These are phyloP conservation scores for Selaginella moellendorffii DNA, from an alignment of 75 land plant genomes.

Conservation along the genomic window DNA sequence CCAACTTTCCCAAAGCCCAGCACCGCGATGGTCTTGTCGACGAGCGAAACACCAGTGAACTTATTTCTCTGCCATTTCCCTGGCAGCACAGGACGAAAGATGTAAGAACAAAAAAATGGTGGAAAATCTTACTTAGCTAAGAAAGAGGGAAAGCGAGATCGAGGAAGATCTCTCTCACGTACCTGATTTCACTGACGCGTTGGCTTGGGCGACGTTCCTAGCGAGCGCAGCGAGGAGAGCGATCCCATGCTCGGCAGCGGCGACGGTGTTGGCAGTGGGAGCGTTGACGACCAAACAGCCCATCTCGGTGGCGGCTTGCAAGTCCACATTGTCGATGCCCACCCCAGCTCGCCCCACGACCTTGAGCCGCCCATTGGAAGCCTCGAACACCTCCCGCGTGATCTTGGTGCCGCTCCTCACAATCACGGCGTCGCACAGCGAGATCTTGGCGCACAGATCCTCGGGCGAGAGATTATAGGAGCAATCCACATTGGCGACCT, in stretches of 20 bases:
- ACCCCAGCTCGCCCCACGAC: slow-evolving; percentile 92
- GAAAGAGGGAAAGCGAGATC: neutral
- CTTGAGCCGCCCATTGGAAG: slow-evolving; percentile 47
- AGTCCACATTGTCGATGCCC: slow-evolving; percentile 89
- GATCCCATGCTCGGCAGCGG: slow-evolving; percentile 91
- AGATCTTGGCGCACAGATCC: neutral
- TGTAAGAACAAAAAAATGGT: too few relatives aligned
- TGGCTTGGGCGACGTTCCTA: slow-evolving; percentile 69
- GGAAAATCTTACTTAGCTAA: too few relatives aligned
- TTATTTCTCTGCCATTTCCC: slow-evolving; percentile 55
- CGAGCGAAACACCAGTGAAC: slow-evolving; percentile 49
- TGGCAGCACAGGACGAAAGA: too few relatives aligned
- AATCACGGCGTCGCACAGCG: neutral
- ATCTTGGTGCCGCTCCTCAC: neutral
- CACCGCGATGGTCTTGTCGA: slow-evolving; percentile 45
- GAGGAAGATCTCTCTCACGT: neutral
- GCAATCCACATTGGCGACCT: slow-evolving; percentile 74
- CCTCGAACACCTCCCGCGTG: slow-evolving; percentile 26
- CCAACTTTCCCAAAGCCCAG: slow-evolving; percentile 71
- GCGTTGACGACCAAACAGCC: slow-evolving; percentile 93
- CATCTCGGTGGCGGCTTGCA: slow-evolving; percentile 71
- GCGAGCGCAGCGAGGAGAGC: slow-evolving; percentile 68
- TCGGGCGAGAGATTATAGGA: slow-evolving; percentile 53
- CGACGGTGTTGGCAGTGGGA: slow-evolving; percentile 81
- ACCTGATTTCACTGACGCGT: slow-evolving; percentile 79